Base-by-base conservation (phyloP, 2,329 filamentous ascomycete species). In the Orbilia oligospora region DNA sequence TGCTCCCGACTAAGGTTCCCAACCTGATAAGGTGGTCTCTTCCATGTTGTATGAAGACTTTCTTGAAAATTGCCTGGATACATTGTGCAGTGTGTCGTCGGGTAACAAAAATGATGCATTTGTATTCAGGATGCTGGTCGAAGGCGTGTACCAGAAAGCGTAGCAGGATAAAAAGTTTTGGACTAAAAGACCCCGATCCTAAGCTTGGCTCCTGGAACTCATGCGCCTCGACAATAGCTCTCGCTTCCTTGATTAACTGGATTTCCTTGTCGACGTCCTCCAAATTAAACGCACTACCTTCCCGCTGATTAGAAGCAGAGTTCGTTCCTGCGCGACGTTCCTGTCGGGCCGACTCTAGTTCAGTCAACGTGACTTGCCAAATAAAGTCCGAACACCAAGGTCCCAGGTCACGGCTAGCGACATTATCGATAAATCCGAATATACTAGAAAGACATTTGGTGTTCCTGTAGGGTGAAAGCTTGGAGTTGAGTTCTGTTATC, bases 31-130 rank as follows among this genome's bases (percentile, higher is more conserved):
- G 86, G 0, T 86, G 85, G 71, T 93, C 86, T 0, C 84, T 83
- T 6, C 53, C 51, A 48, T 51, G 27, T 5, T 27, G 22, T 30
- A 48, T 41, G 18, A 71, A 68, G 0, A 86, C 82, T 18, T 88
- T 87, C 44, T 84, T 84, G 79, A 97, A 91, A 0, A 97, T 86
- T 51, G 91, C 89, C 0, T 88, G 86, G 0, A 99, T 86, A 16
- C 97, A 84, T 18, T 89, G 88, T 0, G 94, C 95, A 0, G 93
- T 95, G 80, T 92, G 90, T 48, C 94, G 88, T 83, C 91, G 88
- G 78, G 93, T 88, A 0, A 97, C 93, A 83, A 99, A 98, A 0
- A 98, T 89, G 70, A 99, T 97, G 82, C 93, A 97, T 77, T 91
- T 90, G 30, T 88, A 86, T 5, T 90, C 87, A 0, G 86, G 87